Conservation (phyloP, 2,329 filamentous ascomycete species). For the Tolypocladium paradoxum region DNA sequence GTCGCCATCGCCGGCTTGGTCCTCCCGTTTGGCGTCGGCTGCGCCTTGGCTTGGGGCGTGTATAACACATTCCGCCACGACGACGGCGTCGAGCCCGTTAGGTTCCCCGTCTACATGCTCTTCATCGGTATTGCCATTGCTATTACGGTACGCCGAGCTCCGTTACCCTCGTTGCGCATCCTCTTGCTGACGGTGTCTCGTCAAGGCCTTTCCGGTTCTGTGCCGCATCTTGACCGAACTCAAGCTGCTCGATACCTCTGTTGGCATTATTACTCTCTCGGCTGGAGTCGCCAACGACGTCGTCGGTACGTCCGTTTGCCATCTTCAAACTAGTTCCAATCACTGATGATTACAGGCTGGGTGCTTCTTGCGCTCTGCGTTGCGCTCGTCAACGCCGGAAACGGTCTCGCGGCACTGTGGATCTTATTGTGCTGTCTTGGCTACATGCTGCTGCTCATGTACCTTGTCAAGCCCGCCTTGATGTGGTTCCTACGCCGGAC, state of each 20-base stretch:
- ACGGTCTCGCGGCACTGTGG: constrained; percentile 72
- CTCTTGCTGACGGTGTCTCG: not conserved
- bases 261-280: constrained; percentile 80
- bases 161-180: not conserved
- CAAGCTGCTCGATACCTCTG: constrained; percentile 70
- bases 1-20: constrained; percentile 73
- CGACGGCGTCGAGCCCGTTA: constrained; percentile 26
- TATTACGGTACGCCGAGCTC: constrained; percentile 49
- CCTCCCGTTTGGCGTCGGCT: constrained; percentile 73
- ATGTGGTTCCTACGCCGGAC: constrained; percentile 62
- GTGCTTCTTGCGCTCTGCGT: constrained; percentile 87
- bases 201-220: constrained; percentile 66
- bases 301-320: constrained; percentile 14
- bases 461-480: constrained; percentile 62
- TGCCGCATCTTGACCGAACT: constrained; percentile 89
- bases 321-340: too few species aligned
- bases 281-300: constrained; percentile 89
- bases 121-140: constrained; percentile 92
- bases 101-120: constrained; percentile 45
- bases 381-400: constrained; percentile 78
- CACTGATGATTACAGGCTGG: constrained; percentile 40
- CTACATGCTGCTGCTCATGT: constrained; percentile 67
- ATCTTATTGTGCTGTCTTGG: constrained; percentile 67
- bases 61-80: constrained; percentile 58
- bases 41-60: constrained; percentile 69